Evolutionary conservation across 345 rosid genomes (phyloP), one percentile per base, ranked within the genome.

Genomic region (Sonneratia alba): DNA sequence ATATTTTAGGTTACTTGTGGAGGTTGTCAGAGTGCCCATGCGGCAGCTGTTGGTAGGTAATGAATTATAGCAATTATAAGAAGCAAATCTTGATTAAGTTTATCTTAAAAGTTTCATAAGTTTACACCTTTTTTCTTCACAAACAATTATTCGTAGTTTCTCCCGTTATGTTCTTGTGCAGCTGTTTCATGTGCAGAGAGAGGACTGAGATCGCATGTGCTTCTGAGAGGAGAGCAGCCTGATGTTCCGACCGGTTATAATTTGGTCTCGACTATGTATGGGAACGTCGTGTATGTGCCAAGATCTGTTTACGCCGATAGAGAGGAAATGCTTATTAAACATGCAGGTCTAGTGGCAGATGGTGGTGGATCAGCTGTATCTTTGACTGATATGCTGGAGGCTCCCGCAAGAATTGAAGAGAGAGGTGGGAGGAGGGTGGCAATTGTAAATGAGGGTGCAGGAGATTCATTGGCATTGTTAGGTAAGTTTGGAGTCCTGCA

Each of bases 21-120:
- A 73, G 97, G 97, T 72, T 88, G 95, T 82, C 98, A 90, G 86
- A 94, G 96, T 66, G 96, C 96, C 19, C 95, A 94, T 73, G 79
- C 98, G 75, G 89, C 93, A 70, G 93, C 93, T 70, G 91, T 87
- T 79, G 96, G 98, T 84, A 81, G 80, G 84, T 79, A 47, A 11
- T 75, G 63, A n/a, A 45, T 24, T 70, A 72, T 24, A 36, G 36
- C 72, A 49, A 18, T 53, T 38, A 21, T 40, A 3, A 68, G 63
- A 57, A 8, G 63, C 63, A n/a, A 57, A 57, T n/a, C 63, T 10
- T 22, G 13, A 57, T 57, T 57, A 57, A 22, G 6, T 62, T 24
- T 10, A 12, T 62, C 66, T 62, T 62, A 7, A 10, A 24, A 3
- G 66, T 32, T 62, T 3, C 18, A 62, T 2, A 3, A 62, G 6